Conservation (phyloP, 2,329 filamentous ascomycete genomes). For the Paraphaeosphaeria minitans region DNA sequence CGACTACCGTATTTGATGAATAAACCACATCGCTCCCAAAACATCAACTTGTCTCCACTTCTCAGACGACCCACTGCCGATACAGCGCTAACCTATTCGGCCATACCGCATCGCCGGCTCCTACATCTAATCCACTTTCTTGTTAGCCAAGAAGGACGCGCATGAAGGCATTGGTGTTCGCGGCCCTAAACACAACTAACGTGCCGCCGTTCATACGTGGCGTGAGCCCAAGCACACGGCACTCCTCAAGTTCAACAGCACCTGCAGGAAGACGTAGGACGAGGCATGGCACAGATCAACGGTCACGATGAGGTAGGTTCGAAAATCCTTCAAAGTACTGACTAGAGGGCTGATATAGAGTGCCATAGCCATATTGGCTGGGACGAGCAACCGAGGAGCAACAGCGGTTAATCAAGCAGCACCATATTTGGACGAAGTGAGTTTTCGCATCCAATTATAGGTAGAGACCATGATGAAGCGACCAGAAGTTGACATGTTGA, state of each 20-base stretch:
- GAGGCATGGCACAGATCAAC: neutral
- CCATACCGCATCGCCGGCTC: neutral
- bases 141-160: neutral
- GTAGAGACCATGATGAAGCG: neutral
- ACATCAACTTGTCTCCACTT: no score
- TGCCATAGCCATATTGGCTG: slow-evolving; percentile 35
- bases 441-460: neutral
- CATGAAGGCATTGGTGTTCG: neutral
- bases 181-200: neutral
- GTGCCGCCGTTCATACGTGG: neutral
- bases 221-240: neutral
- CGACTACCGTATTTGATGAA: no score
- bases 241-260: neutral
- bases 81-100: neutral
- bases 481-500: neutral
- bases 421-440: slow-evolving; percentile 34
- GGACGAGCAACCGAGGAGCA: slow-evolving; percentile 32
- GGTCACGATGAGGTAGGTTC: slow-evolving; percentile 3
- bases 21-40: no score
- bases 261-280: neutral
- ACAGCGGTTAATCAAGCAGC: slow-evolving; percentile 35
- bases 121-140: neutral
- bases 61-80: no score
- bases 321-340: neutral
- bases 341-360: neutral